Evolutionary conservation across 805 yeast species (phyloP), one percentile per base, ranked within the genome.

Genomic region (Clavispora phyllophila): DNA sequence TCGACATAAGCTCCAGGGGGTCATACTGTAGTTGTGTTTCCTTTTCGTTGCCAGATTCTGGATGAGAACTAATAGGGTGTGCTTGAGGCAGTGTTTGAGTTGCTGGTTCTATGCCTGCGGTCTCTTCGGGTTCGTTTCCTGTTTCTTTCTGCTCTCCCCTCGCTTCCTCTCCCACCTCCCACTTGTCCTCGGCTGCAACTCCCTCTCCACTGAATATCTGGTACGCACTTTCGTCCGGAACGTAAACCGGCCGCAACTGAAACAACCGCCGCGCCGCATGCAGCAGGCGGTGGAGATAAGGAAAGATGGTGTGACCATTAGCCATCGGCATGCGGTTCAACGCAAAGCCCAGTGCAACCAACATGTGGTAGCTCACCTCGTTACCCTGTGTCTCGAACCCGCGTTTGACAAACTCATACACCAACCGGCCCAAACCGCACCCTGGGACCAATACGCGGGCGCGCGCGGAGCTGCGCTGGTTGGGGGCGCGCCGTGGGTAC

Each of bases 361-460:
- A 58, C 85, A 82, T 81, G 52, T 78, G 85, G 54, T 78, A 79
- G 18, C 82, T 73, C 50, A 78, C 72, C 50, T 82, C 87, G 54
- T 81, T 82, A 0, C 87, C 87, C 50, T 81, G 84, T n/a, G 78
- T 70, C 64, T 70, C 61, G 53, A 78, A 81, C 4, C 87, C 87
- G 41, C 66, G 48, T 40, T 49, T 59, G 2, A 78, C 81, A 44
- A 79, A 61, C 40, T 81, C 86, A 38, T 72, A 61, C 25, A 79
- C 80, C 40, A 80, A 55, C 39, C 87, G 57, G 0, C 84, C 87
- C 26, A 81, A 61, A 0, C 87, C 87, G 42, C 82, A 75, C 1
- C 87, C 87, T 0, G 87, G 86, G 3, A 78, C 75, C 13, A 82
- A 58, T 0, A 81, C 65, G 29, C 73, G 67, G 10, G 72, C 46